Conservation (phyloP, 177 flowering plant species). For the Vitis hybrid region DNA sequence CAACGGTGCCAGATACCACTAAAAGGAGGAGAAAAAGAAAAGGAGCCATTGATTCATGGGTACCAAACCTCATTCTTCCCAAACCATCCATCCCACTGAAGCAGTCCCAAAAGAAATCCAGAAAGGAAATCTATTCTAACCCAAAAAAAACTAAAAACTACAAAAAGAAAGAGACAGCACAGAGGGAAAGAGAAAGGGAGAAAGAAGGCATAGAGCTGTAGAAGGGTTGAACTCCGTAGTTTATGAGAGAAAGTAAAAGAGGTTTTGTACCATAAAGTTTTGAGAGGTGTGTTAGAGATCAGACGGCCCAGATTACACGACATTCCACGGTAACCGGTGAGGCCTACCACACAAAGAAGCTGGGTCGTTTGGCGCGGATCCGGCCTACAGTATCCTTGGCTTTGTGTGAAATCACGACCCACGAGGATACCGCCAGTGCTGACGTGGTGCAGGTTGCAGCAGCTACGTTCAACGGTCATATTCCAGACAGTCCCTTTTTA, state of each 20-base stretch:
- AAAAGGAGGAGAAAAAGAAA: constrained; percentile 35
- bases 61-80: constrained; percentile 6
- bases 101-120: constrained; percentile 11
- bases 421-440: constrained; percentile 22
- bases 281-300: constrained; percentile 16
- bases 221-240: neutral
- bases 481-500: constrained; percentile 1
- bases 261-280: neutral
- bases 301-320: constrained; percentile 12
- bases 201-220: constrained; percentile 6
- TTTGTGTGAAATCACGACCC: constrained; percentile 13
- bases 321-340: constrained; percentile 4
- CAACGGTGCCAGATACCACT: constrained; percentile 26
- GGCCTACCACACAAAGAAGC: neutral
- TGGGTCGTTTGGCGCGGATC: too few species aligned
- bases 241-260: neutral
- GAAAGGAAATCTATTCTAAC: neutral
- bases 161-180: constrained; percentile 1
- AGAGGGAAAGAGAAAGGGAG: constrained; percentile 6
- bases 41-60: constrained; percentile 23
- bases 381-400: neutral
- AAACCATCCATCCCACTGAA: constrained; percentile 3
- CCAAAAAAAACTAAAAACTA: neutral
- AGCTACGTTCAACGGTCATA: constrained; percentile 40
- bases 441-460: constrained; percentile 23